These are phyloP conservation scores for Aspergillus clavatus DNA, from an alignment of 2,329 filamentous ascomycete genomes.

Conservation along the genomic window DNA sequence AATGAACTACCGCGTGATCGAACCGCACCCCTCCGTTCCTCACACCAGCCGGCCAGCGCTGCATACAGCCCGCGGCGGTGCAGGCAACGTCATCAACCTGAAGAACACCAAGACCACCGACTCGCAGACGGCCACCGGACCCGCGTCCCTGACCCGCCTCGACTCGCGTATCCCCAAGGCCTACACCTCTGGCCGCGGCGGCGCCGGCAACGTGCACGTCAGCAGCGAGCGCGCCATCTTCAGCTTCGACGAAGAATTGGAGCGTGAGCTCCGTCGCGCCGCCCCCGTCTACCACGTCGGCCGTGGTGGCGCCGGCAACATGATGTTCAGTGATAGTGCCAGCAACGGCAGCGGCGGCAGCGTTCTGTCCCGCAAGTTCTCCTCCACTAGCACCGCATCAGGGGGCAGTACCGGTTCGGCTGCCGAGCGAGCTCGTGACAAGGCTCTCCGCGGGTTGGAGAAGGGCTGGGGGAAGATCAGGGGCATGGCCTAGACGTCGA, in stretches of 20 bases:
- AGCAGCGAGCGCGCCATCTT: slow-evolving; percentile 56
- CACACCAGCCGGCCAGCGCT: slow-evolving; percentile 45
- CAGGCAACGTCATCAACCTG: slow-evolving; percentile 54
- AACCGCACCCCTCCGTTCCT: slow-evolving; percentile 57
- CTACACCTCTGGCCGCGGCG: slow-evolving; percentile 49
- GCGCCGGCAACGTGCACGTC: slow-evolving; percentile 52
- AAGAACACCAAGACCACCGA: slow-evolving; percentile 49
- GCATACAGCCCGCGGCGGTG: slow-evolving; percentile 53
- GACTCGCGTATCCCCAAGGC: slow-evolving; percentile 39
- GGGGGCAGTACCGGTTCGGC: slow-evolving; percentile 34
- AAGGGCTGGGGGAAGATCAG: slow-evolving; percentile 40
- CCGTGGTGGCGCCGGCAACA: slow-evolving; percentile 58
- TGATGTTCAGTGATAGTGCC: slow-evolving; percentile 26
- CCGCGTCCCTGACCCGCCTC: slow-evolving; percentile 49
- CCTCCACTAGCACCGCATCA: slow-evolving; percentile 32
- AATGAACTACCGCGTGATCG: slow-evolving; percentile 51
- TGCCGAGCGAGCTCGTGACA: slow-evolving; percentile 31
- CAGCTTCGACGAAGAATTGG: slow-evolving; percentile 63
- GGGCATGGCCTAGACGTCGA: slow-evolving; percentile 28
- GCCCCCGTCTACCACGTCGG: slow-evolving; percentile 62
- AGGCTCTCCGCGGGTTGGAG: slow-evolving; percentile 34
- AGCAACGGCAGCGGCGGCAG: slow-evolving; percentile 17
- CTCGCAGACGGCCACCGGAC: slow-evolving; percentile 39
- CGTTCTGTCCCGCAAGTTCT: slow-evolving; percentile 33
- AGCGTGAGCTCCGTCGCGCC: slow-evolving; percentile 51